Conservation (phyloP, 2,329 filamentous ascomycete genomes). For the Aphanoascus verrucosus region DNA sequence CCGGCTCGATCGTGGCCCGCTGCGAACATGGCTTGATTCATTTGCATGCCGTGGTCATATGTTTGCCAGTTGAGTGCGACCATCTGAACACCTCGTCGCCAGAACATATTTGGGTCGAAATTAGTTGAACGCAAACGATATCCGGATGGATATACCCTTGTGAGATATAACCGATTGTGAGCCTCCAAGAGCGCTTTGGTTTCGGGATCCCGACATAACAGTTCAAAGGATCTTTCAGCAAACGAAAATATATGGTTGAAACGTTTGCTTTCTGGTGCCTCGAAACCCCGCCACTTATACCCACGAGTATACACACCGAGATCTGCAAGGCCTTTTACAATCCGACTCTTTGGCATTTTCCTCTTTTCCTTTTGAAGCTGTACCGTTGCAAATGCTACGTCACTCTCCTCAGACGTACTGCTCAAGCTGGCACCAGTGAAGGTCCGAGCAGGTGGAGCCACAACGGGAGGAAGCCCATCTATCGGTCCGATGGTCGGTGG, state of each 20-base stretch:
- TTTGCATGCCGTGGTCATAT: slow-evolving; percentile 86
- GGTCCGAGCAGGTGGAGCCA: slow-evolving; percentile 42
- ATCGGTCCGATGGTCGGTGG: slow-evolving; percentile 44
- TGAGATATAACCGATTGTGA: slow-evolving; percentile 84
- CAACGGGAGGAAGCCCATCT: slow-evolving; percentile 33
- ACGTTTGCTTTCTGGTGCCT: slow-evolving; percentile 63
- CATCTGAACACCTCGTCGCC: slow-evolving; percentile 96
- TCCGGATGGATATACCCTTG: slow-evolving; percentile 84
- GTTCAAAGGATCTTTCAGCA: slow-evolving; percentile 78
- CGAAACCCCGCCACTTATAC: slow-evolving; percentile 77
- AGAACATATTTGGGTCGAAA: slow-evolving; percentile 87
- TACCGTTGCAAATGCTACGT: slow-evolving; percentile 44
- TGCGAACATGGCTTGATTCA: slow-evolving; percentile 97
- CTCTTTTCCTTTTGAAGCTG: slow-evolving; percentile 49
- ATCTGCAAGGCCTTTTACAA: slow-evolving; percentile 68
- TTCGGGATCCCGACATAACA: slow-evolving; percentile 62
- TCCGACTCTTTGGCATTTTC: slow-evolving; percentile 65
- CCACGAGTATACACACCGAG: slow-evolving; percentile 69
- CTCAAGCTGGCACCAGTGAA: slow-evolving; percentile 45
- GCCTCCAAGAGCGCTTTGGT: slow-evolving; percentile 69
- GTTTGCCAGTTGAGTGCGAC: slow-evolving; percentile 97
- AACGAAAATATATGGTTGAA: slow-evolving; percentile 96
- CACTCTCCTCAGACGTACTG: slow-evolving; percentile 67
- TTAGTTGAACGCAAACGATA: slow-evolving; percentile 79
- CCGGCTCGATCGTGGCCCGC: slow-evolving; percentile 76